Evolutionary conservation across 345 rosid species (phyloP).

Genomic region (Gossypium arboreum): DNA sequence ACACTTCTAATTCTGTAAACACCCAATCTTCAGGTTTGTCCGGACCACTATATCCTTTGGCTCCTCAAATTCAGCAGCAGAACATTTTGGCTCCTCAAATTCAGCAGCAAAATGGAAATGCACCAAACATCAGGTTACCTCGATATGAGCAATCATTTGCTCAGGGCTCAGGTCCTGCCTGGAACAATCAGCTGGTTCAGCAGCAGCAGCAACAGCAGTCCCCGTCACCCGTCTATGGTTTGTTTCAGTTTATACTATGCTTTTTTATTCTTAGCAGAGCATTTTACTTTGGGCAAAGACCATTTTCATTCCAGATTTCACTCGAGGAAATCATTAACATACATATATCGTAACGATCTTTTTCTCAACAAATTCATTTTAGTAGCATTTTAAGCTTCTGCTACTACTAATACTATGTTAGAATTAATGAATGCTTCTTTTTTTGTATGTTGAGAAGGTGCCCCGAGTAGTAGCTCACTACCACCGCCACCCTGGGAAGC

Average conservation of each 20-base stretch:
- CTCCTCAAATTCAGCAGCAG: slow-evolving; percentile 51
- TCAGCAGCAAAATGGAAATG: slow-evolving; percentile 52
- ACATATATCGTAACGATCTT: not conserved
- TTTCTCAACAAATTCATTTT: not conserved
- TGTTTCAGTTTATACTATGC: slow-evolving; percentile 11
- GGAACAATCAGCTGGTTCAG: slow-evolving; percentile 65
- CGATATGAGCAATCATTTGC: slow-evolving; percentile 58
- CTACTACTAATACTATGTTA: not conserved
- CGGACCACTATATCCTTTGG: slow-evolving; percentile 42
- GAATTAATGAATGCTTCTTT: slow-evolving; percentile 3
- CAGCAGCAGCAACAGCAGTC: slow-evolving; percentile 43
- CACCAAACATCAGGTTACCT: slow-evolving; percentile 50
- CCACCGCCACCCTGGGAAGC: slow-evolving; percentile 99
- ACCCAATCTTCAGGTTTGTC: slow-evolving; percentile 40
- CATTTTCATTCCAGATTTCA: not conserved
- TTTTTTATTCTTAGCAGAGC: not conserved
- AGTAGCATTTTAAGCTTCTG: not conserved
- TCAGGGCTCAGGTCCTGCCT: slow-evolving; percentile 52
- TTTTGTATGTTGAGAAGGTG: slow-evolving; percentile 48
- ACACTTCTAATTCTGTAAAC: slow-evolving; percentile 42
- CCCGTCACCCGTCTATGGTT: slow-evolving; percentile 68
- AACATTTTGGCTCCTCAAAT: slow-evolving; percentile 38
- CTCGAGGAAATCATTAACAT: not conserved
- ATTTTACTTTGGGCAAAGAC: slow-evolving; percentile 2
- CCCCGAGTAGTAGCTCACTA: slow-evolving; percentile 48